Conservation (phyloP, 495 filamentous ascomycete genomes). For the Neohortaea acidophila region DNA sequence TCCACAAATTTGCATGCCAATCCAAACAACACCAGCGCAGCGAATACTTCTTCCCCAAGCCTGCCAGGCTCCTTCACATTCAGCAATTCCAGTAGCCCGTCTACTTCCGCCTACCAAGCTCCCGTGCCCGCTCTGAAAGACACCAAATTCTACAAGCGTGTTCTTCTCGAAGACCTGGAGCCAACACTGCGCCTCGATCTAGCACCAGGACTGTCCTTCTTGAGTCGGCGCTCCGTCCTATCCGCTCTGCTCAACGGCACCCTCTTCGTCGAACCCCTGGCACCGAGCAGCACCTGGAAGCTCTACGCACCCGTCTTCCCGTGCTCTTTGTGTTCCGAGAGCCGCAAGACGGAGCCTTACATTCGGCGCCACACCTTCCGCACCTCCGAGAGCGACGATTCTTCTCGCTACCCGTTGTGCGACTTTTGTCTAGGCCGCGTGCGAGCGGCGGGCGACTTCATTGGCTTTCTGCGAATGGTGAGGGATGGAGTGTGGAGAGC, state of each 20-base stretch:
- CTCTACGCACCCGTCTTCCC: conserved; percentile 42
- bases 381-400: conserved; percentile 66
- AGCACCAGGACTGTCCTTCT: conserved; percentile 84
- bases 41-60: conserved; percentile 30
- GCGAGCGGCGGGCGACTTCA: conserved; percentile 76
- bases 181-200: conserved; percentile 78
- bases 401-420: conserved; percentile 81
- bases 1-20: conserved; percentile 24
- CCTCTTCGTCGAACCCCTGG: conserved; percentile 76
- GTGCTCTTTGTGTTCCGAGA: conserved; percentile 82
- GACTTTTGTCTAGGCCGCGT: conserved; percentile 71
- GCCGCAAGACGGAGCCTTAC: conserved; percentile 49
- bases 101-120: conserved; percentile 21
- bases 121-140: conserved; percentile 54
- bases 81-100: conserved; percentile 17
- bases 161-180: conserved; percentile 78
- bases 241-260: conserved; percentile 72
- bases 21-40: conserved; percentile 18
- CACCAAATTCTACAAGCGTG: conserved; percentile 83
- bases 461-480: conserved; percentile 76
- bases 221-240: conserved; percentile 69
- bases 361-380: conserved; percentile 77
- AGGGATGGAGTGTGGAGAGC: conserved; percentile 72
- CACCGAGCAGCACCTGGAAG: conserved; percentile 32
- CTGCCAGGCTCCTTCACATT: conserved; percentile 24